Conservation (phyloP, 2,329 filamentous ascomycete genomes). For the Nemania sp. region DNA sequence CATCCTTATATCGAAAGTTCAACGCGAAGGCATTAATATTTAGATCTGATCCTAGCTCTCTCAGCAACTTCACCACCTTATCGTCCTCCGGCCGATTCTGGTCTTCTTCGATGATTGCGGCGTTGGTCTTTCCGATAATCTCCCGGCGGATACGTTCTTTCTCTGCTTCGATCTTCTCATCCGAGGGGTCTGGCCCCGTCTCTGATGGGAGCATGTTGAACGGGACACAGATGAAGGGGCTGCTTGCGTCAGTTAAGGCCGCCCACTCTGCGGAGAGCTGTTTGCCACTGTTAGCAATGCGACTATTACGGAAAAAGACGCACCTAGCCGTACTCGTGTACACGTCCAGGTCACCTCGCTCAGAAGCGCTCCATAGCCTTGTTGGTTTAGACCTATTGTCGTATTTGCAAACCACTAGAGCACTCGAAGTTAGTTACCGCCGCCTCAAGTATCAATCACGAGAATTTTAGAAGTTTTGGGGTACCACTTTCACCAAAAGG, state of each 20-base stretch:
- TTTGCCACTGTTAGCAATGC: slow-evolving; percentile 7
- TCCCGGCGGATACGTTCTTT: slow-evolving; percentile 54
- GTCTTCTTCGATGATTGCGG: slow-evolving; percentile 51
- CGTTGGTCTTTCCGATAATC: slow-evolving; percentile 55
- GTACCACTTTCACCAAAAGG: too few relatives aligned
- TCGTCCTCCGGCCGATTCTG: slow-evolving; percentile 43
- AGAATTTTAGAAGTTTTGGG: too few relatives aligned
- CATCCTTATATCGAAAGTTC: slow-evolving; percentile 56
- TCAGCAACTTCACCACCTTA: slow-evolving; percentile 55
- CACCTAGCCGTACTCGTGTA: slow-evolving; percentile 50
- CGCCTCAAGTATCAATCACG: too few relatives aligned
- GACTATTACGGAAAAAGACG: background rate
- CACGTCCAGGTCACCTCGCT: slow-evolving; percentile 60
- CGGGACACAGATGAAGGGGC: slow-evolving; percentile 56
- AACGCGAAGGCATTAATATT: slow-evolving; percentile 61
- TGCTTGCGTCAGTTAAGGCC: slow-evolving; percentile 52
- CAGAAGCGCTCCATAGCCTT: slow-evolving; percentile 58
- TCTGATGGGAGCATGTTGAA: slow-evolving; percentile 58
- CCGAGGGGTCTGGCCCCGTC: slow-evolving; percentile 39
- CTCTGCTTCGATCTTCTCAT: slow-evolving; percentile 52
- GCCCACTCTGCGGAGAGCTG: slow-evolving; percentile 58
- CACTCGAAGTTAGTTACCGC: too few relatives aligned
- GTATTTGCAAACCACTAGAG: slow-evolving; percentile 60
- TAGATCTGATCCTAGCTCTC: slow-evolving; percentile 58
- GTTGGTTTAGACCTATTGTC: slow-evolving; percentile 55